Evolutionary conservation across 345 rosid genomes (phyloP).

Genomic region (Orychophragmus violaceus): DNA sequence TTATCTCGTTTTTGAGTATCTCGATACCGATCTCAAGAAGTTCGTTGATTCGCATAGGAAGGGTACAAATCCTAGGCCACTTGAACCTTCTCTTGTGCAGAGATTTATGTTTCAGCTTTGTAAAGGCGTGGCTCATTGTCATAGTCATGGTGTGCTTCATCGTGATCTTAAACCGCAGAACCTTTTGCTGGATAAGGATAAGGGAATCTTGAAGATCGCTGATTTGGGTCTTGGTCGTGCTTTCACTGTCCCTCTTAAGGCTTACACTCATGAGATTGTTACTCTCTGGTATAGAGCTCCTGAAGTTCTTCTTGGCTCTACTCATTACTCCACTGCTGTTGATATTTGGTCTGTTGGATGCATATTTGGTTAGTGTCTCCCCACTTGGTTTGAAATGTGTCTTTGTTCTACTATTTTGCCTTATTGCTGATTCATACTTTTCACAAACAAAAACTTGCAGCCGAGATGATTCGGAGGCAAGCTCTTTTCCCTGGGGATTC

Average conservation of each 20-base stretch:
- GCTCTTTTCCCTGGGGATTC: slow-evolving; percentile 97
- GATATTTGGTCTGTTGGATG: slow-evolving; percentile 99
- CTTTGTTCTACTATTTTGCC: background rate
- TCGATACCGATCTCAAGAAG: slow-evolving; percentile 87
- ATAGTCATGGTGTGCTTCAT: slow-evolving; percentile 95
- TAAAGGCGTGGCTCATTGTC: slow-evolving; percentile 91
- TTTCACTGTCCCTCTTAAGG: slow-evolving; percentile 85
- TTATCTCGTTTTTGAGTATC: slow-evolving; percentile 84
- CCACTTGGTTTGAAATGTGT: background rate
- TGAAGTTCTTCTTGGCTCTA: slow-evolving; percentile 86
- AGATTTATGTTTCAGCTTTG: slow-evolving; percentile 74
- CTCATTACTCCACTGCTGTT: slow-evolving; percentile 89
- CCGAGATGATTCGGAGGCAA: slow-evolving; percentile 89
- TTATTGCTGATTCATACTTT: background rate
- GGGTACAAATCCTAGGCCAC: slow-evolving; percentile 8
- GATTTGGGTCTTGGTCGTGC: slow-evolving; percentile 97
- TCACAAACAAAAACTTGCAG: slow-evolving; percentile 4
- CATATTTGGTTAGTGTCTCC: slow-evolving; percentile 46
- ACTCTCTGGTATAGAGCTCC: slow-evolving; percentile 98
- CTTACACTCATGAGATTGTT: slow-evolving; percentile 97
- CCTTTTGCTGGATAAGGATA: slow-evolving; percentile 74
- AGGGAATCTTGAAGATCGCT: slow-evolving; percentile 90
- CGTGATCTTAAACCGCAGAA: slow-evolving; percentile 96
- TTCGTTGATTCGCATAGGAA: slow-evolving; percentile 39
- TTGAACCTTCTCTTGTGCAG: slow-evolving; percentile 39